A percentile compares a stretch with the other conserved stretches of the same genome.
Conservation (phyloP, 352 stramenopile species). For the Phytophthora colocasiae region DNA sequence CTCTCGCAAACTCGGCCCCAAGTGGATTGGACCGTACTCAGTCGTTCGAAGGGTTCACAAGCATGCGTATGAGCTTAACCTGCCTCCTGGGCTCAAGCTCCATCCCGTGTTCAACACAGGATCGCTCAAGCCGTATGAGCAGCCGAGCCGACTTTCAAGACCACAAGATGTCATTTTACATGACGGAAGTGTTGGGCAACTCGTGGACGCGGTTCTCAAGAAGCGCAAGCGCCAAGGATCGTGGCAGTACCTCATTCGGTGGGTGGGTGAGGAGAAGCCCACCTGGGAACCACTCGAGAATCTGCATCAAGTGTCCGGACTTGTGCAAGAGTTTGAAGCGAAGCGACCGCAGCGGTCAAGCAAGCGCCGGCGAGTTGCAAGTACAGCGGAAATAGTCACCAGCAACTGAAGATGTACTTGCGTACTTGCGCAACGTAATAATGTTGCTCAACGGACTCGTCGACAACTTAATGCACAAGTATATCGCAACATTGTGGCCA, state of each 20-base stretch:
- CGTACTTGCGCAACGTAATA: too few species aligned
- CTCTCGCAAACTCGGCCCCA: neutral
- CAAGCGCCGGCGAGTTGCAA: neutral
- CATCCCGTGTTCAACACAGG: constrained; percentile 8
- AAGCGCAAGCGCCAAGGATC: neutral
- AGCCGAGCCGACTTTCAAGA: neutral
- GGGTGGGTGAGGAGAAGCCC: neutral
- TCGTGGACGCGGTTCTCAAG: constrained; percentile 1
- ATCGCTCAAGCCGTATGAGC: constrained; percentile 2
- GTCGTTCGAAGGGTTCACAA: neutral
- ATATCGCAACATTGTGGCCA: too few species aligned
- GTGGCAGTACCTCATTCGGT: neutral
- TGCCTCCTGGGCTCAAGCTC: neutral
- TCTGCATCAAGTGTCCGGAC: neutral
- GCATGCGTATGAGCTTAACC: constrained; percentile 5
- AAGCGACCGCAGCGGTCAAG: neutral
- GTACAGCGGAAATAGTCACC: too few species aligned
- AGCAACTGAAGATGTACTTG: too few species aligned
- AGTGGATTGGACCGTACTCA: constrained; percentile 9
- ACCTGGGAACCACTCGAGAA: neutral
- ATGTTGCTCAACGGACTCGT: too few species aligned
- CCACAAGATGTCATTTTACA: neutral
- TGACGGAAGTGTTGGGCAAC: neutral
- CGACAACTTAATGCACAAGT: too few species aligned
- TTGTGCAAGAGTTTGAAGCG: neutral